Base-by-base conservation (phyloP, 306 rosid genomes). In the Hippophae gyantsensis region DNA sequence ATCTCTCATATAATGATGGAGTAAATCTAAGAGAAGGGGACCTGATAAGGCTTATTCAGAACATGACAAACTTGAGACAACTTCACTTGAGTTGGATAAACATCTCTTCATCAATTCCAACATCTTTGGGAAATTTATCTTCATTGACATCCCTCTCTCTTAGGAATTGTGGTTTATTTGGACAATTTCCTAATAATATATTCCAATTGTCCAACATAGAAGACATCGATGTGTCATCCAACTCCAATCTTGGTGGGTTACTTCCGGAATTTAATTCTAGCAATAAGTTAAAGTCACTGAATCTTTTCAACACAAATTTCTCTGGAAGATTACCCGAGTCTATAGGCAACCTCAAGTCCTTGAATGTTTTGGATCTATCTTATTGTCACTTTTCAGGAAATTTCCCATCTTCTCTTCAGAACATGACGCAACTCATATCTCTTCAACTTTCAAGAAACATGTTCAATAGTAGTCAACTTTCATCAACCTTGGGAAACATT, bases 101-200 rank as follows among this genome's bases (percentile, higher is more conserved):
- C 6, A 5, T 52, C 0, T 25, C 42, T 27, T 53, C 41, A 23
- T 1, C 57, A 3, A 6, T 7, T 8, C 57, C n/a, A 6, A 8
- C 7, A 18, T 2, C 9, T 3, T 53, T 53, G 1, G 41, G 6
- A 53, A 25, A 23, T 53, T 27, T 53, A 53, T 53, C 42, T 53
- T 53, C 57, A 23, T 25, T 53, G 11, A 53, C n/a, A 53, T 18
- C 14, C 23, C 57, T 53, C 57, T 53, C 57, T 53, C 38, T 25
- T 25, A 0, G 6, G 12, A 1, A 0, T 0, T 52, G 56, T 38
- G 1, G 0, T 52, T 52, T 52, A 38, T 3, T 1, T 7, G 56
- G 56, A 9, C 5, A 52, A 52, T 52, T 52, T 2, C 56, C 56
- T 14, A 25, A 52, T 5, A 18, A 23, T 52, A 18, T 52, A 27